Conservation (phyloP, 108 stramenopile species). For the Nitzschia sp. region DNA sequence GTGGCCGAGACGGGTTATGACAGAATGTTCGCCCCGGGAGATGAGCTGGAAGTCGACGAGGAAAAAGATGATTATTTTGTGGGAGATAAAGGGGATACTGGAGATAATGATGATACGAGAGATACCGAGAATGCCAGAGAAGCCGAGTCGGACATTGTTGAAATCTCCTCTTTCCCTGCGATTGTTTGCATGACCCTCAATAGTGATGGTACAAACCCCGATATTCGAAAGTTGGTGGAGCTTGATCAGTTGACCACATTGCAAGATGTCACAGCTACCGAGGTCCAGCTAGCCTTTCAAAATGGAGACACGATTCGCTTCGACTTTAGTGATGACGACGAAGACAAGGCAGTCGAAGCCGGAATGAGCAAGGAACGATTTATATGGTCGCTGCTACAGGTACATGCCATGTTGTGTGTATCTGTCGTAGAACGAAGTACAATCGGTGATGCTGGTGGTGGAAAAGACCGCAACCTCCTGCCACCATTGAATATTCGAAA, state of each 20-base stretch:
- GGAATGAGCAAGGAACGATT: slow-evolving; percentile 74
- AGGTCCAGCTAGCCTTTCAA: slow-evolving; percentile 70
- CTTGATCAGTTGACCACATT: slow-evolving; percentile 78
- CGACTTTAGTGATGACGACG: slow-evolving; percentile 64
- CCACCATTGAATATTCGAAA: slow-evolving; percentile 78
- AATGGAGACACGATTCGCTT: slow-evolving; percentile 80
- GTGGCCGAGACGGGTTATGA: slow-evolving; percentile 35
- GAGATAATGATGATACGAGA: slow-evolving; percentile 24
- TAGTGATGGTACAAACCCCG: slow-evolving; percentile 79
- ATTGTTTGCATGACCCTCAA: slow-evolving; percentile 71
- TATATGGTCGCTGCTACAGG: slow-evolving; percentile 80
- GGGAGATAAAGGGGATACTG: slow-evolving; percentile 40
- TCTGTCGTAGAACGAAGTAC: slow-evolving; percentile 75
- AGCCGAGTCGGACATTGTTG: slow-evolving; percentile 26
- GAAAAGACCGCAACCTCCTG: slow-evolving; percentile 34
- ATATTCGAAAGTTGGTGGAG: slow-evolving; percentile 77
- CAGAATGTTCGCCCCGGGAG: slow-evolving; percentile 45
- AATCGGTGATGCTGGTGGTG: slow-evolving; percentile 34
- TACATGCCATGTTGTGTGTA: slow-evolving; percentile 86
- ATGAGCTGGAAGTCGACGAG: slow-evolving; percentile 36
- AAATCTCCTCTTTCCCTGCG: slow-evolving; percentile 83
- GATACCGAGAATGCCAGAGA: slow-evolving; percentile 10
- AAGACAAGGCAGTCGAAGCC: slow-evolving; percentile 54
- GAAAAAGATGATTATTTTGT: slow-evolving; percentile 11
- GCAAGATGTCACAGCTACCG: slow-evolving; percentile 65